Evolutionary conservation across 495 filamentous ascomycete genomes (phyloP), one percentile per base, ranked within the genome.

Genomic region (Neurospora intermedia): DNA sequence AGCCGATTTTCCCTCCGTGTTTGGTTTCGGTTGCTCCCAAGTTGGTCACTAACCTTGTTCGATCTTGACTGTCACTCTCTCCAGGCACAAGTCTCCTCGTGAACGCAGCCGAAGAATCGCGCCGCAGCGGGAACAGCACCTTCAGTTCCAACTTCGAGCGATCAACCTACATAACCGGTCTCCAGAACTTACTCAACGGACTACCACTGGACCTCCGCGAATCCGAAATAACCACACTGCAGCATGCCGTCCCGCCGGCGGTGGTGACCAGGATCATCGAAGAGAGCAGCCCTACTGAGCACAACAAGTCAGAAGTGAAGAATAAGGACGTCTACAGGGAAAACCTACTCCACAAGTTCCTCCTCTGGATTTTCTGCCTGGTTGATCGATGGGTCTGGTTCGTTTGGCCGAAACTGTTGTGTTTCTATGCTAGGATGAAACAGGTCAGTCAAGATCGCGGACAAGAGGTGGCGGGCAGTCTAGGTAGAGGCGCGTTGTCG

Each of bases 121-220:
- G 38, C 8, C 43, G 42, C 31, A 11, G 31, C 2, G n/a, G 4
- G 13, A 20, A 43, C 40, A 23, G 27, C 71, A 69, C 66, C 40
- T 48, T 72, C n/a, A 38, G 84, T 73, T 69, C 80, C 11, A 72
- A 66, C 1, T 86, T 91, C 40, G 86, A 87, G 54, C 85, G 91
- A n/a, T 86, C 88, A 20, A 83, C 92, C 1, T 94, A 92, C 78
- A 82, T 94, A 35, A 86, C 89, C 76, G 87, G 89, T 54, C 71
- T 92, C 8, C 83, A 86, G 8, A 92, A 93, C 77, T 82, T 94
- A 4, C 85, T 93, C 3, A 86, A 87, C 69, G 91, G 87, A 0
- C 83, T 94, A 0, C 92, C 92, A 0, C 69, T 77, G 0, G 84
- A 92, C 72, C 78, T 94, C 15, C 87, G 84, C 5, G 75, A 78